Evolutionary conservation across 495 filamentous ascomycete species (phyloP), one percentile per base, ranked within the genome.

Genomic region (Trichoderma gamsii): DNA sequence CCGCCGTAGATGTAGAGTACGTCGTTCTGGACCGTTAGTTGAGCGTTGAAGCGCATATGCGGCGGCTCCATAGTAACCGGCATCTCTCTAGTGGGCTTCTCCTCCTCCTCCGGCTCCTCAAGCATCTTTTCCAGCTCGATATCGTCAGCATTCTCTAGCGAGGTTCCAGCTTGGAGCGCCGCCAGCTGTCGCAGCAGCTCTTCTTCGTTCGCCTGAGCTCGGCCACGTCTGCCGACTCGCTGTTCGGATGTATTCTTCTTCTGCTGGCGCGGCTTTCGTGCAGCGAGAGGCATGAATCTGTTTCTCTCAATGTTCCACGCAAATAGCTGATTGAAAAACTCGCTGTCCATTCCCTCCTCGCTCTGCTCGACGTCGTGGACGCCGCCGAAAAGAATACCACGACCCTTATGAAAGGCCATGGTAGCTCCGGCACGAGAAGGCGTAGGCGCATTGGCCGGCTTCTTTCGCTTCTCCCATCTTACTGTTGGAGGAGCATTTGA

Each of bases 271-370:
- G 92, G 85, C 69, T 90, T 89, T 49, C 92, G 83, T 56, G 98
- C 79, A n/a, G 78, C 79, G 63, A 98, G 78, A 11, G 87, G 90
- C 77, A 97, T 97, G 77, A 95, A 99, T 12, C 95, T 85, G 70
- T 99, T 99, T 51, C 93, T 84, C 69, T 99, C 95, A 27, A 93
- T 89, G 70, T 93, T 97, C 91, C 92, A 98, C 23, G 92, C 91
- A 72, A 88, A 94, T 23, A 97, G 75, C 41, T 84, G 82, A 73
- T 97, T 92, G 76, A 98, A 98, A 78, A 99, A 99, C 73, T 97
- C 92, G 73, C 91, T 95, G 21, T 98, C 92, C 49, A 99, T 93
- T 13, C 90, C 92, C 77, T 99, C 95, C 73, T 99, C 95, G 70
- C 84, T 96, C 73, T 96, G 85, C 73, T 97, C 93, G 1, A 96